Percentiles rank a stretch among this genome's conserved stretches.
These are phyloP conservation scores for Barnettozyma hawaiiensis DNA, from an alignment of 1,139 yeast genomes.

Conservation along the genomic window DNA sequence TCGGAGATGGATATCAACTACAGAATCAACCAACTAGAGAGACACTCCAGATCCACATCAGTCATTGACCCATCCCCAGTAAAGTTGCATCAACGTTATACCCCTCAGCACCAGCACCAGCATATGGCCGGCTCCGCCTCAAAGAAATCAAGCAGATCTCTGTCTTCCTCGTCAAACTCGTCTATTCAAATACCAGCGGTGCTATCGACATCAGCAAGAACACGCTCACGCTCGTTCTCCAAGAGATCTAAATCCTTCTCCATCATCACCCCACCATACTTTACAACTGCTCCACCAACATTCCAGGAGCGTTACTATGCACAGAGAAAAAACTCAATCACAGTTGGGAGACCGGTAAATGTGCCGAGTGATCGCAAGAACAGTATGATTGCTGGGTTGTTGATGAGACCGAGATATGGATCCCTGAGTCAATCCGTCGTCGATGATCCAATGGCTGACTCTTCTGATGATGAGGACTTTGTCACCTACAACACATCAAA, in stretches of 20 bases:
- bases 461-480: conserved; percentile 14
- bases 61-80: conserved; percentile 5
- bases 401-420: conserved; percentile 12
- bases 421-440: conserved; percentile 11
- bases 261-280: conserved; percentile 13
- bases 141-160: conserved; percentile 8
- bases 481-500: conserved; percentile 13
- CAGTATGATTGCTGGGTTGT: conserved; percentile 1
- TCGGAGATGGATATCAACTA: conserved; percentile 70
- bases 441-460: conserved; percentile 6
- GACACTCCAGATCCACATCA: conserved; percentile 4
- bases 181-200: conserved; percentile 4
- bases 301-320: conserved; percentile 14
- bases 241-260: conserved; percentile 18
- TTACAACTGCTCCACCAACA: conserved; percentile 9
- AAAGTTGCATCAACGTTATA: background rate
- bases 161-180: conserved; percentile 5
- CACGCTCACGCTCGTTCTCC: conserved; percentile 14
- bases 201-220: conserved; percentile 8
- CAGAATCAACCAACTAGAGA: conserved; percentile 52
- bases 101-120: no score
- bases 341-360: background rate
- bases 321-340: conserved; percentile 13
- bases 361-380: conserved; percentile 8
- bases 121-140: no score